phyloP scores from a whole-genome alignment of 73 alveolate genomes.

The Uronychia binucleata region DNA sequence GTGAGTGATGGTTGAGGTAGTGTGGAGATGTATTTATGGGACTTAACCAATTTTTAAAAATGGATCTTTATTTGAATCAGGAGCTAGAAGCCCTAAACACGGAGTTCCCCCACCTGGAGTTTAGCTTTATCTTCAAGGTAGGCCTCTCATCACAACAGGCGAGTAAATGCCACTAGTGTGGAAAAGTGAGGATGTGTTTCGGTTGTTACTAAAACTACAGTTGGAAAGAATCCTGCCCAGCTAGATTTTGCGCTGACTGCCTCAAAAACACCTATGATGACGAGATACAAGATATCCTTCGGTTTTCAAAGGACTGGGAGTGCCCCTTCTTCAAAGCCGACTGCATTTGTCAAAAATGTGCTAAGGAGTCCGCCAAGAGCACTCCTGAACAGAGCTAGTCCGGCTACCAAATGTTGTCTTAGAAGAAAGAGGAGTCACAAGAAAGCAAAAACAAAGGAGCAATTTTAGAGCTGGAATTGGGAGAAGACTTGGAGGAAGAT shows the following conservation, averaged over 20 bases:
- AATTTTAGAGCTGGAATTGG: too few relatives aligned
- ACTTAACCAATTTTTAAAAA: neutral
- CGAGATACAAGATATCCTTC: neutral
- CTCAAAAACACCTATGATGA: neutral
- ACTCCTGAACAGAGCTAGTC: too few relatives aligned
- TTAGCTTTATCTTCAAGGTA: neutral
- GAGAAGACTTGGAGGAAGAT: neutral
- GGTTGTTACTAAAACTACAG: neutral
- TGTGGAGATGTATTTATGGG: too few relatives aligned
- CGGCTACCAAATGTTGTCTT: too few relatives aligned
- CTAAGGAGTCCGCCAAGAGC: too few relatives aligned
- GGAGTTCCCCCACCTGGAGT: neutral
- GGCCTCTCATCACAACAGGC: neutral
- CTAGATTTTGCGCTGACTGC: neutral
- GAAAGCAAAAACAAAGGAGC: too few relatives aligned
- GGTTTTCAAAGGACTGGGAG: neutral
- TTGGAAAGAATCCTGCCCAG: neutral
- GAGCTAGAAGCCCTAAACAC: neutral
- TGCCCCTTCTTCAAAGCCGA: neutral
- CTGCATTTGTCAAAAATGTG: neutral
- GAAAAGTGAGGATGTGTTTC: neutral
- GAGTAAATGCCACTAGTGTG: neutral
- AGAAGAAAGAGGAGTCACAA: too few relatives aligned
- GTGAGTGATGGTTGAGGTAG: too few relatives aligned
- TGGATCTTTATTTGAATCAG: neutral